Evolutionary conservation across 2,329 filamentous ascomycete genomes (phyloP), one percentile per base, ranked within the genome.

Genomic region (Botrytis galanthina): DNA sequence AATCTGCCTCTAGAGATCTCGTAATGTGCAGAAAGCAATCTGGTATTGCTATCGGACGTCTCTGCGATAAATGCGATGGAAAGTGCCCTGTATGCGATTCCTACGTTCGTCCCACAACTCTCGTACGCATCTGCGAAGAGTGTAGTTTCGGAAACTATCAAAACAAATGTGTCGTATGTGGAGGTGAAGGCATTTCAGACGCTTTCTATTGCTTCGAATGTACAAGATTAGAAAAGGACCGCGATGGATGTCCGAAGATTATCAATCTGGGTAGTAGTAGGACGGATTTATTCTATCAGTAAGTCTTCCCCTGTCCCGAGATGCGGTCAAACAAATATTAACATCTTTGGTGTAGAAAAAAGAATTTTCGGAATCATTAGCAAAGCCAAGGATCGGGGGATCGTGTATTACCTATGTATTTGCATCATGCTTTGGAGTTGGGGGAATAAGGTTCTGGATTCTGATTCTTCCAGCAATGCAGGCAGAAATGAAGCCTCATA

Each of bases 201-300:
- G 96, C 96, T 68, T 98, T 98, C 84, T 99, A 99, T 86, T 99
- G 96, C 87, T 98, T 98, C 82, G 96, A 99, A 84, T 99, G 96
- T 83, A 99, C 96, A 74, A 89, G 96, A 12, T 85, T 99, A 26
- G 96, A 99, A 83, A 99, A 98, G 84, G 96, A 99, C 82, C 87
- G 96, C 75, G 96, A 99, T 82, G 96, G 96, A 3, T 99, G 96
- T 83, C 96, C 96, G 71, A 99, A 99, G 89, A 99, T 99, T 84
- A 98, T 99, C 82, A 99, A 99, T 82, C 84, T 99, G 81, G 96
- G 96, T 60, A 97, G 93, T 86, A 96, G 92, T 74, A 90, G 96
- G 84, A 99, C 96, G 81, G 96, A 99, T 88, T 87, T 98, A 84
- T 81, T 81, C 73, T 71, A 81, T 80, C 75, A 79, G 74, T 76